Conservation (phyloP, 306 rosid genomes). For the Senna siamea region DNA sequence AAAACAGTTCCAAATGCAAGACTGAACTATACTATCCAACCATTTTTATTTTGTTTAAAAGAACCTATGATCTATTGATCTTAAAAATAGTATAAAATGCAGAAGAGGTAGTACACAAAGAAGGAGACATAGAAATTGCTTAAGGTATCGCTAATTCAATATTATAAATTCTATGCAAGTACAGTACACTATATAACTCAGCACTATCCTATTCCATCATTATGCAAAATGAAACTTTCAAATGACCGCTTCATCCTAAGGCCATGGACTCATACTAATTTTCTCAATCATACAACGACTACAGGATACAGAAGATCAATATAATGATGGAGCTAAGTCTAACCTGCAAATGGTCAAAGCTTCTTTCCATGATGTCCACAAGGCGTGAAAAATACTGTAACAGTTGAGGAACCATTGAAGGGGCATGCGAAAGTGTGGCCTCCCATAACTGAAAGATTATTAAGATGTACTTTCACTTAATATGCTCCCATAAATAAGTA, state of each 20-base stretch:
- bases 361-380: slow-evolving; percentile 83
- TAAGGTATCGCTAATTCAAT: slow-evolving; percentile 19
- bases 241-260: slow-evolving; percentile 25
- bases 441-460: slow-evolving; percentile 88
- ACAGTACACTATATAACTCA: not conserved
- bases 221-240: slow-evolving; percentile 5
- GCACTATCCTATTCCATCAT: slow-evolving; percentile 1
- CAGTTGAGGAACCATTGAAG: slow-evolving; percentile 90
- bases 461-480: slow-evolving; percentile 36
- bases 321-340: slow-evolving; percentile 39
- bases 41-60: not conserved
- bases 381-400: slow-evolving; percentile 77
- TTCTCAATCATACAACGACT: slow-evolving; percentile 29
- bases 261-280: slow-evolving; percentile 8
- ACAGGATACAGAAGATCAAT: slow-evolving; percentile 7
- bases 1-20: slow-evolving; percentile 20
- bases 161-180: not conserved
- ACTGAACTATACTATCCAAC: slow-evolving; percentile 8
- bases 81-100: slow-evolving; percentile 23
- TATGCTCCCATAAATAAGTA: slow-evolving; percentile 24
- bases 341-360: slow-evolving; percentile 95
- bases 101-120: slow-evolving; percentile 10
- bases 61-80: slow-evolving; percentile 11
- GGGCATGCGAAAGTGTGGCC: slow-evolving; percentile 92
- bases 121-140: slow-evolving; percentile 18